Evolutionary conservation across 495 filamentous ascomycete genomes (phyloP).

Genomic region (Tuber magnatum): DNA sequence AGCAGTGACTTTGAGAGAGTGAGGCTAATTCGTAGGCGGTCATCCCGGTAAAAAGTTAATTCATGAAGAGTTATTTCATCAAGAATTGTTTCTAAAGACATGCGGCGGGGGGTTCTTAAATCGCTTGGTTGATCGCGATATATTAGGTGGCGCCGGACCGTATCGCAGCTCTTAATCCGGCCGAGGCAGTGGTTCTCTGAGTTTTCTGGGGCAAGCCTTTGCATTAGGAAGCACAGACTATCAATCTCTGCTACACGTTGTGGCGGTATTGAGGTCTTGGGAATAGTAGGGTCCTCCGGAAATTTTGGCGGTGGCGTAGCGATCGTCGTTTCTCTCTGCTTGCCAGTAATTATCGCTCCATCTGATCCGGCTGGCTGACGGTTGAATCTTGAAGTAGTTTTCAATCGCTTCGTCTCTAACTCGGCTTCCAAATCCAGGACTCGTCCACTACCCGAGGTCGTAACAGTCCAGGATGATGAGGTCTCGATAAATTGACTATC

Average conservation of each 20-base stretch:
- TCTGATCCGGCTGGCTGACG: neutral
- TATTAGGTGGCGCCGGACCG: slow-evolving; percentile 2
- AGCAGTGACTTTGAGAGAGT: slow-evolving; percentile 18
- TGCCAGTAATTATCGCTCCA: too few relatives aligned
- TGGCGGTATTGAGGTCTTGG: neutral
- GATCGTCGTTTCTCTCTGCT: too few relatives aligned
- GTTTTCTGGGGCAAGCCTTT: neutral
- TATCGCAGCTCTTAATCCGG: neutral
- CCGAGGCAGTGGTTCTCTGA: neutral
- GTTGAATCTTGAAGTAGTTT: neutral
- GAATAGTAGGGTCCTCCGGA: too few relatives aligned
- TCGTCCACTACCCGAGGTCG: neutral
- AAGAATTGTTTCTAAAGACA: slow-evolving; percentile 11
- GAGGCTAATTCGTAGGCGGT: slow-evolving; percentile 12
- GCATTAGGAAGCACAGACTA: slow-evolving; percentile 11
- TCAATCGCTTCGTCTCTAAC: neutral
- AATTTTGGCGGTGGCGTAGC: too few relatives aligned
- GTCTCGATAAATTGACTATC: neutral
- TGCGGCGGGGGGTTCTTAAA: neutral
- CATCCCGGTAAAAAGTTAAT: neutral
- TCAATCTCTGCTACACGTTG: slow-evolving; percentile 7
- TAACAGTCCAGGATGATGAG: neutral
- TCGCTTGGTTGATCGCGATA: neutral
- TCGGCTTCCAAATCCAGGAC: neutral
- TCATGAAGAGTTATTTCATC: slow-evolving; percentile 2